phyloP scores from a whole-genome alignment of 306 rosid species.

The Vigna angularis region DNA sequence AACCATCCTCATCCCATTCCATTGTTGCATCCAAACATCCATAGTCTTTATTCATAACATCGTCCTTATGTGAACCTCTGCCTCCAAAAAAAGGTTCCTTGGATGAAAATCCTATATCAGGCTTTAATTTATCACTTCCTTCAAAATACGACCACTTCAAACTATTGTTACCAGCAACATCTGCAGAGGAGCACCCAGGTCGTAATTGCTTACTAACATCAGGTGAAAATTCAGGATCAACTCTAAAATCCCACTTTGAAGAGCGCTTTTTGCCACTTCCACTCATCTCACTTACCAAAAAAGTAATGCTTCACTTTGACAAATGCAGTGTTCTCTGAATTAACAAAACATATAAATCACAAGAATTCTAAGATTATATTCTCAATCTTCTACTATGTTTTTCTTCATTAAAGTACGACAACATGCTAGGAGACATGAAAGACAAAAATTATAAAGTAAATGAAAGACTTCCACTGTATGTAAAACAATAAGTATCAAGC shows the following conservation, averaged over 20 bases:
- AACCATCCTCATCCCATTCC: slow-evolving; percentile 74
- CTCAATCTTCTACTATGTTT: slow-evolving; percentile 27
- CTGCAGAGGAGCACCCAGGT: slow-evolving; percentile 66
- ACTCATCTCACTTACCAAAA: slow-evolving; percentile 68
- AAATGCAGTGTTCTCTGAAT: slow-evolving; percentile 51
- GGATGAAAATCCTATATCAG: slow-evolving; percentile 53
- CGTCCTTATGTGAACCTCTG: slow-evolving; percentile 68
- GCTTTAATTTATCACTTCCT: slow-evolving; percentile 62
- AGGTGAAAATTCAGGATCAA: slow-evolving; percentile 63
- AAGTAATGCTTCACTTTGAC: slow-evolving; percentile 44
- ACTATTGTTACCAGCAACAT: slow-evolving; percentile 63
- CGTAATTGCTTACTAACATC: slow-evolving; percentile 61
- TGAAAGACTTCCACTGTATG: neutral
- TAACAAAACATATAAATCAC: slow-evolving; percentile 44
- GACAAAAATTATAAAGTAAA: slow-evolving; percentile 13
- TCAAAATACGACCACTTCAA: slow-evolving; percentile 68
- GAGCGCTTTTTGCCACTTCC: slow-evolving; percentile 77
- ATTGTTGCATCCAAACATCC: slow-evolving; percentile 56
- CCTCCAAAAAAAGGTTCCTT: slow-evolving; percentile 71
- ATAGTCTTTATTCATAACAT: slow-evolving; percentile 57
- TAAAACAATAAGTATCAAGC: neutral
- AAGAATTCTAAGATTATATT: slow-evolving; percentile 12
- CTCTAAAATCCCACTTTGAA: slow-evolving; percentile 93
- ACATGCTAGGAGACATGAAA: slow-evolving; percentile 17
- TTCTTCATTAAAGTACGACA: slow-evolving; percentile 27